Evolutionary conservation across 2,329 filamentous ascomycete genomes (phyloP).

Genomic region (Sporothrix euskadiensis): DNA sequence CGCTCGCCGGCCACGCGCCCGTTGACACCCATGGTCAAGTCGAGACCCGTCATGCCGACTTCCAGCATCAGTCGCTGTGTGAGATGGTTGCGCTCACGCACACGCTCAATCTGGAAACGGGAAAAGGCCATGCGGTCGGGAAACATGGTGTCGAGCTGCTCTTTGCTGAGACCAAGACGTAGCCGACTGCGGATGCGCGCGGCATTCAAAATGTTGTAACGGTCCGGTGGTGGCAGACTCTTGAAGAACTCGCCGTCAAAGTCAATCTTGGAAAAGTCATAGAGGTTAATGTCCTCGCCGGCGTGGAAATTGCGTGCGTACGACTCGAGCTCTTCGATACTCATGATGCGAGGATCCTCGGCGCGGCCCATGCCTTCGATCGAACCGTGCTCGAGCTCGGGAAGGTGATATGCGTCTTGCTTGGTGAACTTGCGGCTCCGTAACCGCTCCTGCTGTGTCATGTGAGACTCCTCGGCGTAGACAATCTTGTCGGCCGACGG

Average conservation of each 20-base stretch:
- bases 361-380: conserved; percentile 84
- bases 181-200: conserved; percentile 83
- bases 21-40: conserved; percentile 66
- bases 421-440: conserved; percentile 79
- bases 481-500: conserved; percentile 70
- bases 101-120: conserved; percentile 91
- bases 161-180: conserved; percentile 94
- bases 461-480: conserved; percentile 86
- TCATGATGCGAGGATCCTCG: conserved; percentile 96
- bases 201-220: conserved; percentile 97
- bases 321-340: conserved; percentile 85
- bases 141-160: conserved; percentile 95
- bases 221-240: conserved; percentile 82
- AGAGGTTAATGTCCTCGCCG: conserved; percentile 86
- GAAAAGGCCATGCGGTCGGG: conserved; percentile 97
- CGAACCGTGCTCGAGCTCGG: conserved; percentile 72
- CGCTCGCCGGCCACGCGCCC: conserved; percentile 82
- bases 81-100: conserved; percentile 87
- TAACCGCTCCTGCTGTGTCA: conserved; percentile 74
- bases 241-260: conserved; percentile 95
- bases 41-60: conserved; percentile 80
- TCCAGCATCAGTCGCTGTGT: conserved; percentile 94
- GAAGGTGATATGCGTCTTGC: conserved; percentile 93
- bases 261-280: conserved; percentile 98
- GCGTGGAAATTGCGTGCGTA: conserved; percentile 91